Conservation (phyloP, 148 eudicot species). For the Pouteria glomerata region DNA sequence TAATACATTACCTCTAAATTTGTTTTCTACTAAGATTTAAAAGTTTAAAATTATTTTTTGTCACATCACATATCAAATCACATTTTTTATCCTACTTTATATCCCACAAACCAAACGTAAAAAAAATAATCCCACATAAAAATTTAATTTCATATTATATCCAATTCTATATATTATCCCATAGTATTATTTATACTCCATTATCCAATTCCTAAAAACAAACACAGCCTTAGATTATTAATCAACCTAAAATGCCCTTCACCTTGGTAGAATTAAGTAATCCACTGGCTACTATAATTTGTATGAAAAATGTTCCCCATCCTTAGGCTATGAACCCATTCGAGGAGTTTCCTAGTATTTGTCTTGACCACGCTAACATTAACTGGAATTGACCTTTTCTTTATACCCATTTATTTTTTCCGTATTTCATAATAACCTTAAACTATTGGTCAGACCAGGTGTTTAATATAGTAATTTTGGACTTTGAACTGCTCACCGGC, state of each 20-base stretch:
- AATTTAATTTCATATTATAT: no score
- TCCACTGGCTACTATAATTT: not conserved
- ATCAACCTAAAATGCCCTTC: not conserved
- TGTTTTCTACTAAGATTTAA: no score
- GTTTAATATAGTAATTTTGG: not conserved
- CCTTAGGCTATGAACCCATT: not conserved
- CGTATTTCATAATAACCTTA: not conserved
- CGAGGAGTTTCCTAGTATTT: not conserved
- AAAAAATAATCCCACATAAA: no score
- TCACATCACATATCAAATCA: no score
- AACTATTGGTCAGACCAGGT: not conserved
- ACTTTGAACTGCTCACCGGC: not conserved
- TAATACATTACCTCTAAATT: no score
- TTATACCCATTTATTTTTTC: not conserved
- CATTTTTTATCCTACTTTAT: no score
- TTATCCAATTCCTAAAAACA: no score
- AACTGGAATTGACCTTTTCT: not conserved
- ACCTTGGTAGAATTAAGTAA: not conserved
- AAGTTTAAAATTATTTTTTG: no score
- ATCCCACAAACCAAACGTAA: no score
- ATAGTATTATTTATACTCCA: no score
- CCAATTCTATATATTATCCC: no score
- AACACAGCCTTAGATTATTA: no score
- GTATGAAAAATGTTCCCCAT: not conserved
- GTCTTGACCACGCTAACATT: not conserved